Evolutionary conservation across 495 filamentous ascomycete genomes (phyloP).

Genomic region (Xylaria acuta): DNA sequence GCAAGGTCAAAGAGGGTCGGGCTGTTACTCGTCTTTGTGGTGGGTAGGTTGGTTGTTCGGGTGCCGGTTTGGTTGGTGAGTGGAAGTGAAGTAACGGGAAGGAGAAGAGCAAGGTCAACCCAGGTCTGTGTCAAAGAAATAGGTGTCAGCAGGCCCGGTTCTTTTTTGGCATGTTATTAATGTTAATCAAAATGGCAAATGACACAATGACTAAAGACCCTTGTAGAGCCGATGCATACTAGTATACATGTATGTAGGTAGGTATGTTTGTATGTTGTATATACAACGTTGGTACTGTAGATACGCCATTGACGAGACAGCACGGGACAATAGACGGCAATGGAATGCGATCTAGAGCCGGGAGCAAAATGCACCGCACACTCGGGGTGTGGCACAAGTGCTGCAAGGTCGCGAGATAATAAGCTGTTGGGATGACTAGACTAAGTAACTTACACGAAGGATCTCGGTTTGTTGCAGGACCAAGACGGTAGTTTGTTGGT

Average conservation of each 20-base stretch:
- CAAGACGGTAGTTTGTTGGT: slow-evolving; percentile 5
- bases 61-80: not conserved
- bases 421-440: slow-evolving; percentile 10
- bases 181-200: slow-evolving; percentile 4
- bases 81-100: not conserved
- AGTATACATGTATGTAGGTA: not conserved
- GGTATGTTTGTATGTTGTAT: not conserved
- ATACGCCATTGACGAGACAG: not conserved
- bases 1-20: slow-evolving; percentile 8
- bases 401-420: not conserved
- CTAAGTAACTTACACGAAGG: slow-evolving; percentile 2
- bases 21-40: slow-evolving; percentile 6
- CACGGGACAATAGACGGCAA: not conserved
- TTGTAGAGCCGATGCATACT: not conserved
- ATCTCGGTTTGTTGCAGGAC: slow-evolving; percentile 14
- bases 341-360: slow-evolving; percentile 6
- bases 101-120: slow-evolving; percentile 5
- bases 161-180: slow-evolving; percentile 3
- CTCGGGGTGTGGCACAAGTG: not conserved
- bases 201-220: slow-evolving; percentile 4
- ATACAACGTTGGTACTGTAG: not conserved
- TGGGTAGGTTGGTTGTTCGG: not conserved
- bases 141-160: slow-evolving; percentile 21
- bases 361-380: slow-evolving; percentile 1
- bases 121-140: slow-evolving; percentile 15